phyloP scores from a whole-genome alignment of 305 asterid species.

The Caryopteris hybrid region DNA sequence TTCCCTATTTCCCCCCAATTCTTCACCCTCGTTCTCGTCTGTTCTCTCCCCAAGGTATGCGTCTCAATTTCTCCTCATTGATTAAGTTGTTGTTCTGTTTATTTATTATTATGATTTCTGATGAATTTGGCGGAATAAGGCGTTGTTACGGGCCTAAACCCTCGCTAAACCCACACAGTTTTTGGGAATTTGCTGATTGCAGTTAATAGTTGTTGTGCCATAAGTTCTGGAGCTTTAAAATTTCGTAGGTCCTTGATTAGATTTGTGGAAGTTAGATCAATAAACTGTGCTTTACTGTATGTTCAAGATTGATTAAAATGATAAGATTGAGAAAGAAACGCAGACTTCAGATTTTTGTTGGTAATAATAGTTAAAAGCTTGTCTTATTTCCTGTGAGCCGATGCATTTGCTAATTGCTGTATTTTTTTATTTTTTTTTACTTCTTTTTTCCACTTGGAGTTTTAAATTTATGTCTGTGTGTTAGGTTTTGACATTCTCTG shows the following conservation, averaged over 20 bases:
- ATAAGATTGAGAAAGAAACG: background rate
- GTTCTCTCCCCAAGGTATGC: conserved; percentile 9
- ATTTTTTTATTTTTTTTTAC: too few relatives aligned
- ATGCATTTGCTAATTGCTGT: background rate
- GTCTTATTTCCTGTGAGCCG: background rate
- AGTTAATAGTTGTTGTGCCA: too few relatives aligned
- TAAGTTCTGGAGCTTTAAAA: background rate
- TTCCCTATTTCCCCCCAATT: conserved; percentile 2
- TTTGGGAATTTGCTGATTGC: background rate
- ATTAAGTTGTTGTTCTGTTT: background rate
- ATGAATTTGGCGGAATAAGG: background rate
- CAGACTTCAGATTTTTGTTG: background rate
- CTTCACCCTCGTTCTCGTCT: background rate
- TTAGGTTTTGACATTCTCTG: too few relatives aligned
- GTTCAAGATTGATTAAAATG: background rate
- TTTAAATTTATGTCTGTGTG: too few relatives aligned
- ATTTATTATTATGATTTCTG: background rate
- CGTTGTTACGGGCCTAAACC: conserved; percentile 7
- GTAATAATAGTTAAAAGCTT: background rate
- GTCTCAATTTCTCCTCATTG: conserved; percentile 2
- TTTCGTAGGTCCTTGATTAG: background rate
- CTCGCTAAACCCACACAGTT: background rate
- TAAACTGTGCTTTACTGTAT: background rate
- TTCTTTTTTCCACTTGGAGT: background rate
- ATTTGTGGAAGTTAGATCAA: background rate